A percentile compares a stretch with the other conserved stretches of the same genome.
Conservation (phyloP, 2,329 filamentous ascomycete species). For the Lecanicillium sp. region DNA sequence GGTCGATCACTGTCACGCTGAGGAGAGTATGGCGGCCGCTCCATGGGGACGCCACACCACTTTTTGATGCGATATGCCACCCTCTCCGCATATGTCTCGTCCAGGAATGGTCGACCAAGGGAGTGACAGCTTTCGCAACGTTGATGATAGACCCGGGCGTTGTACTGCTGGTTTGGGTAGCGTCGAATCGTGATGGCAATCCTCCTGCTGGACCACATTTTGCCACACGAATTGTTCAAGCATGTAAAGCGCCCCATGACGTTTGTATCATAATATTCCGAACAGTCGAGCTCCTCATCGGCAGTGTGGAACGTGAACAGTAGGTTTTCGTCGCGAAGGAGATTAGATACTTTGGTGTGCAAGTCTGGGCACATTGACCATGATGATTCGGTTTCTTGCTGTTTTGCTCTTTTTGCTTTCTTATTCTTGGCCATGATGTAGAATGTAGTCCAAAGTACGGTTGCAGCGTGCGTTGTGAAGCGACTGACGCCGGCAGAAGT, state of each 20-base stretch:
- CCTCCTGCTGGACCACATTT: constrained; percentile 23
- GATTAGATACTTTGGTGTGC: constrained; percentile 10
- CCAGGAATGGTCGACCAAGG: constrained; percentile 17
- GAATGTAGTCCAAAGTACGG: no score
- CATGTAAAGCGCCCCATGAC: constrained; percentile 27
- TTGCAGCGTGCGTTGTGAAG: no score
- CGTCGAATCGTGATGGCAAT: constrained; percentile 26
- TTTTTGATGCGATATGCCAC: constrained; percentile 27
- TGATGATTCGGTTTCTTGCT: no score
- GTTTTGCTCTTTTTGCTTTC: no score
- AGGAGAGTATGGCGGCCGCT: no score
- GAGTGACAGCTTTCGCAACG: constrained; percentile 22
- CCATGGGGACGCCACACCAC: no score
- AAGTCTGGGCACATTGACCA: constrained; percentile 15
- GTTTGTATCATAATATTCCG: constrained; percentile 17
- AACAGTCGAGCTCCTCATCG: constrained; percentile 10
- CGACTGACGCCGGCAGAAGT: no score
- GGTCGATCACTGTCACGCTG: no score
- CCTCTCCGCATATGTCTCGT: constrained; percentile 24
- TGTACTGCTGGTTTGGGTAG: constrained; percentile 22
- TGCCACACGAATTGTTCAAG: constrained; percentile 15
- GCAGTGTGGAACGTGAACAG: constrained; percentile 16
- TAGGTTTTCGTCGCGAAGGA: constrained; percentile 11
- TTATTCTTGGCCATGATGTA: no score
- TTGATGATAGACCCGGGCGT: constrained; percentile 28